Conservation (phyloP, 495 filamentous ascomycete species). For the Hyaloscypha bicolor region DNA sequence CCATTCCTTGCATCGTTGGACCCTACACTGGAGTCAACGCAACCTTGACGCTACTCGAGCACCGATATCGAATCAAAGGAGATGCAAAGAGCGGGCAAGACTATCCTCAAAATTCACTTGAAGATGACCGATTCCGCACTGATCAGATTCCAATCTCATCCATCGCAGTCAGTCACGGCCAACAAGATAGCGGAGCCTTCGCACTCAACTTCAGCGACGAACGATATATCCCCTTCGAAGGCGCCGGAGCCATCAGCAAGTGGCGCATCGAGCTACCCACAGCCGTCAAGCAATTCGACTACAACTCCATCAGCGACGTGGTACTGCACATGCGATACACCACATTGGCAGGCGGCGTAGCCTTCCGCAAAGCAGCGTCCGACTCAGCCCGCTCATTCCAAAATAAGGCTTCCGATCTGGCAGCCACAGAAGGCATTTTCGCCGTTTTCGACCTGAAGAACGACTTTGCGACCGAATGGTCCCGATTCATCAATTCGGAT, state of each 20-base stretch:
- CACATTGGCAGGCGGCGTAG: slow-evolving; percentile 18
- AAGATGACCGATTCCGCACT: slow-evolving; percentile 13
- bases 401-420: background rate
- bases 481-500: background rate
- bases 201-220: slow-evolving; percentile 29
- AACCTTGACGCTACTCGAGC: slow-evolving; percentile 24
- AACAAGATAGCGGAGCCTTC: slow-evolving; percentile 32
- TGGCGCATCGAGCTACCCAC: slow-evolving; percentile 28
- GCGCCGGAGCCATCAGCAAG: slow-evolving; percentile 31
- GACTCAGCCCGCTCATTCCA: background rate
- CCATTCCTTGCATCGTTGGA: slow-evolving; percentile 35
- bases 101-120: background rate
- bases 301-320: slow-evolving; percentile 32
- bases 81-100: background rate
- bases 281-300: slow-evolving; percentile 21
- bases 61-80: slow-evolving; percentile 13
- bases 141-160: slow-evolving; percentile 11
- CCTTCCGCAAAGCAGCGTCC: slow-evolving; percentile 1
- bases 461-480: slow-evolving; percentile 14
- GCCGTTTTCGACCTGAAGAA: slow-evolving; percentile 17
- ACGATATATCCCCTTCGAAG: slow-evolving; percentile 35
- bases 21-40: slow-evolving; percentile 35
- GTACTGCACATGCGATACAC: slow-evolving; percentile 28
- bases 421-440: background rate
- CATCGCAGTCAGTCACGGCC: slow-evolving; percentile 24